These are phyloP conservation scores for Graphium sp. DNA, from an alignment of 2,329 filamentous ascomycete species.

Conservation along the genomic window DNA sequence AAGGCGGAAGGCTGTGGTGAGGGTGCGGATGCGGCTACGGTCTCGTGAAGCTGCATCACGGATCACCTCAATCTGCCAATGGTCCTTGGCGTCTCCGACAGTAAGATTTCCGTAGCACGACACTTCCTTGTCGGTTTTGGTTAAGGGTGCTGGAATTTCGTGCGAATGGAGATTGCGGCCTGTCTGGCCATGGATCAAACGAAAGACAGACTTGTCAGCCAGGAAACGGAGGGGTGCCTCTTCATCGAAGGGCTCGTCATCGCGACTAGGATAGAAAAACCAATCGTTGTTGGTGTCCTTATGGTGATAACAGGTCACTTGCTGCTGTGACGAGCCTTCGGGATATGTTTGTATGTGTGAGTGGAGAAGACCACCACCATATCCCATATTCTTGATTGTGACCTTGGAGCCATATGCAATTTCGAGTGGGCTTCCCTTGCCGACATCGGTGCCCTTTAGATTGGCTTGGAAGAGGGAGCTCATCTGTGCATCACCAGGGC, in stretches of 20 bases:
- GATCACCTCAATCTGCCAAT: conserved; percentile 89
- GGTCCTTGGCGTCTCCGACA: conserved; percentile 91
- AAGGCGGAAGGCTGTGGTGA: conserved; percentile 85
- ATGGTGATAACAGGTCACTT: conserved; percentile 98
- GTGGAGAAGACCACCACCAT: conserved; percentile 88
- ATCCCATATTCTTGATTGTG: conserved; percentile 98
- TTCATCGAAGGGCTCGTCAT: conserved; percentile 53
- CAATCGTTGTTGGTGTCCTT: conserved; percentile 99
- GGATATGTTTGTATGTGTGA: conserved; percentile 94
- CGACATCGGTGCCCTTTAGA: conserved; percentile 80
- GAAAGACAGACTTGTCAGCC: conserved; percentile 60
- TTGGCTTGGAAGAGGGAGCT: conserved; percentile 98
- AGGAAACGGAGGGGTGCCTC: conserved; percentile 61
- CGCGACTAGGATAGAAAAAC: conserved; percentile 94
- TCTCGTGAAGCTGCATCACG: conserved; percentile 79
- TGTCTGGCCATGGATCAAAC: conserved; percentile 85
- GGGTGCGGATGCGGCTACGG: conserved; percentile 67
- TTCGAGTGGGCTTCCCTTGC: conserved; percentile 86
- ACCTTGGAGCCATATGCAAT: conserved; percentile 76
- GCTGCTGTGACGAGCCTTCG: conserved; percentile 84
- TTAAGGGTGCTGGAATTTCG: conserved; percentile 71
- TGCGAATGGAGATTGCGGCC: conserved; percentile 96
- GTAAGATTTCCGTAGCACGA: conserved; percentile 93
- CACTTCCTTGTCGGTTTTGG: conserved; percentile 82
- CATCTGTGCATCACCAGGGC: conserved; percentile 98